Conservation (phyloP, 2,329 filamentous ascomycete genomes). For the Fusarium duplospermum region DNA sequence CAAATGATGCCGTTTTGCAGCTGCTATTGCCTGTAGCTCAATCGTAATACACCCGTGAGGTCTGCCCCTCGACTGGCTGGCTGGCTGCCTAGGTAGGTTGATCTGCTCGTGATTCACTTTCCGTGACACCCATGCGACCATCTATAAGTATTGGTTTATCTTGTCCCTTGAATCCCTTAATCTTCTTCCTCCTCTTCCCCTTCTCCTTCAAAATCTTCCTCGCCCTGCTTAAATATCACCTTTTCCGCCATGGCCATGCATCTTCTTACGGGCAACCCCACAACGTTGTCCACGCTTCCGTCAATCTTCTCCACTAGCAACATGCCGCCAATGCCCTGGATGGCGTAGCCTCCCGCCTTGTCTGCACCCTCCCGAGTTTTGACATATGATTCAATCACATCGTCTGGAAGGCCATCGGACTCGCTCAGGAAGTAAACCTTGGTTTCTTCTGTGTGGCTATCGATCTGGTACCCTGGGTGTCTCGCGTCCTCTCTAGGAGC, state of each 20-base stretch:
- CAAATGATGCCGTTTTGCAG: background rate
- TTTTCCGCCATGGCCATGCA: slow-evolving; percentile 87
- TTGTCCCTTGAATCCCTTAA: background rate
- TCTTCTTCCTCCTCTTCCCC: slow-evolving; percentile 50
- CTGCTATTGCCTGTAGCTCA: background rate
- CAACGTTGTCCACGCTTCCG: slow-evolving; percentile 92
- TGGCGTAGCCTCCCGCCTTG: slow-evolving; percentile 95
- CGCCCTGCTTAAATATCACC: slow-evolving; percentile 81
- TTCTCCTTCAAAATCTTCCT: slow-evolving; percentile 66
- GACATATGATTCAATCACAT: slow-evolving; percentile 83
- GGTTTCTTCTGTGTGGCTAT: slow-evolving; percentile 89
- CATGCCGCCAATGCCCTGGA: slow-evolving; percentile 89
- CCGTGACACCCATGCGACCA: background rate
- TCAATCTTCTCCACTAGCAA: slow-evolving; percentile 90
- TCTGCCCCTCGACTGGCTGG: background rate
- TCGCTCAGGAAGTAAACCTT: slow-evolving; percentile 84
- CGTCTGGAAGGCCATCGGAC: slow-evolving; percentile 72
- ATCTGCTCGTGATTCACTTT: background rate
- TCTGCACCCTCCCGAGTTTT: slow-evolving; percentile 91
- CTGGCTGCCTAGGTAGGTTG: background rate
- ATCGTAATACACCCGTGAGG: background rate
- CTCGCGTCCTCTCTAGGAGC: slow-evolving; percentile 82
- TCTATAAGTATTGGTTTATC: slow-evolving; percentile 5
- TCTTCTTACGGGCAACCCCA: slow-evolving; percentile 85
- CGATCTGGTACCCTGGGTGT: slow-evolving; percentile 87